Evolutionary conservation across 2,329 filamentous ascomycete genomes (phyloP).

Genomic region (Colletotrichum noveboracense): DNA sequence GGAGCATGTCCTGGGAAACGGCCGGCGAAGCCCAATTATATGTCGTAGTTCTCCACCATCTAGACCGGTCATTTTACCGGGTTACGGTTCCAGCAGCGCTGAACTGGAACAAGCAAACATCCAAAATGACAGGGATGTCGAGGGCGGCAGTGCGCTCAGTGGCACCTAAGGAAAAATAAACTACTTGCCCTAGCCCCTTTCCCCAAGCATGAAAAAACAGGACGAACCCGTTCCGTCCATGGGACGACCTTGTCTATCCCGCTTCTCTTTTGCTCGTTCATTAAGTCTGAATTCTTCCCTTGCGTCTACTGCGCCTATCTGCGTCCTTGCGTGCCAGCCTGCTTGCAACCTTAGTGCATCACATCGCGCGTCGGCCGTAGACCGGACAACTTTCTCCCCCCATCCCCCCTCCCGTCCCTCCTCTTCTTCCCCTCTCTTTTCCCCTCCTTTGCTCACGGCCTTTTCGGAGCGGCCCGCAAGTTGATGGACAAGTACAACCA

Average conservation of each 20-base stretch:
- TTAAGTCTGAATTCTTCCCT: not conserved
- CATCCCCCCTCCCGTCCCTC: not conserved
- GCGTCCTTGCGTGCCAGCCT: not conserved
- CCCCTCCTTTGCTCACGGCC: not conserved
- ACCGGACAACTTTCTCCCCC: not conserved
- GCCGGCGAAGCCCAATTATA: not conserved
- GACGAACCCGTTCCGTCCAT: constrained; percentile 7
- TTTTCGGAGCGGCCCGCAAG: constrained; percentile 7
- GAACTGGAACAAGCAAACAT: not conserved
- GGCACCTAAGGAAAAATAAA: not conserved
- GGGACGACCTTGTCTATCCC: constrained; percentile 15
- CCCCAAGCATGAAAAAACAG: not conserved
- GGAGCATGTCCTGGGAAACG: not conserved
- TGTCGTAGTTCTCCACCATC: not conserved
- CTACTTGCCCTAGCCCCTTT: constrained; percentile 4
- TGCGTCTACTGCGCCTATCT: not conserved
- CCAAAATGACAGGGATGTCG: not conserved
- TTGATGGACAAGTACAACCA: constrained; percentile 15
- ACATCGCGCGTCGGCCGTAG: not conserved
- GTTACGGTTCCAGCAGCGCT: not conserved
- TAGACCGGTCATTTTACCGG: not conserved
- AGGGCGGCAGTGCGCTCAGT: not conserved
- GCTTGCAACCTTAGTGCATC: not conserved
- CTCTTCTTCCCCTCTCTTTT: not conserved
- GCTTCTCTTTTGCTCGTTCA: not conserved